phyloP scores from a whole-genome alignment of 2,329 filamentous ascomycete species.

The Cladosporium sp. region DNA sequence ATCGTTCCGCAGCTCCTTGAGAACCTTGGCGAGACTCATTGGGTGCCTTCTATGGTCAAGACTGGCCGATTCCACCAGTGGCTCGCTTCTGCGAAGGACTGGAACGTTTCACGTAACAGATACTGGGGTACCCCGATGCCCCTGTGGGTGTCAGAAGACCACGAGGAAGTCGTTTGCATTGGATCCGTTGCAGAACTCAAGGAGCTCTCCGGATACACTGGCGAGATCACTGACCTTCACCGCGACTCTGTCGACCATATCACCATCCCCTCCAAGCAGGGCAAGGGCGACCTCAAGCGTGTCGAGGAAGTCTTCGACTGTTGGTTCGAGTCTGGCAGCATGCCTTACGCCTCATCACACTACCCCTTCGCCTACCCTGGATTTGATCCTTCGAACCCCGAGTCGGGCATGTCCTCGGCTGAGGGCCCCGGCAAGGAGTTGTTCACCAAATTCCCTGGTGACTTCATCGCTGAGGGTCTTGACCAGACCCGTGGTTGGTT shows the following conservation, averaged over 20 bases:
- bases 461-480: constrained; percentile 91
- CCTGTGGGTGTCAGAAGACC: constrained; percentile 87
- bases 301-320: constrained; percentile 93
- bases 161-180: constrained; percentile 82
- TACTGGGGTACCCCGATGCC: constrained; percentile 96
- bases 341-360: constrained; percentile 90
- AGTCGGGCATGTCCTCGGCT: constrained; percentile 33
- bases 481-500: constrained; percentile 98
- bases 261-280: constrained; percentile 86
- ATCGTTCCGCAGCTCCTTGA: constrained; percentile 87
- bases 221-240: constrained; percentile 82
- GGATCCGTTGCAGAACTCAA: constrained; percentile 84
- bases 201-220: constrained; percentile 80
- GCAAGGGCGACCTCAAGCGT: constrained; percentile 78
- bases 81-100: constrained; percentile 89
- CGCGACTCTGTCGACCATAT: constrained; percentile 92
- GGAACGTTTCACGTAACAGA: constrained; percentile 91
- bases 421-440: constrained; percentile 57
- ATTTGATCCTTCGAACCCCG: constrained; percentile 34
- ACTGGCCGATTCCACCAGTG: constrained; percentile 88
- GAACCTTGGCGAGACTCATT: constrained; percentile 85
- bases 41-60: constrained; percentile 89
- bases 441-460: constrained; percentile 78
- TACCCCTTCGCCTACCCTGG: constrained; percentile 91
- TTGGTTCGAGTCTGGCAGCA: constrained; percentile 95